These are phyloP conservation scores for Halenospora varia DNA, from an alignment of 495 filamentous ascomycete species.

Conservation along the genomic window DNA sequence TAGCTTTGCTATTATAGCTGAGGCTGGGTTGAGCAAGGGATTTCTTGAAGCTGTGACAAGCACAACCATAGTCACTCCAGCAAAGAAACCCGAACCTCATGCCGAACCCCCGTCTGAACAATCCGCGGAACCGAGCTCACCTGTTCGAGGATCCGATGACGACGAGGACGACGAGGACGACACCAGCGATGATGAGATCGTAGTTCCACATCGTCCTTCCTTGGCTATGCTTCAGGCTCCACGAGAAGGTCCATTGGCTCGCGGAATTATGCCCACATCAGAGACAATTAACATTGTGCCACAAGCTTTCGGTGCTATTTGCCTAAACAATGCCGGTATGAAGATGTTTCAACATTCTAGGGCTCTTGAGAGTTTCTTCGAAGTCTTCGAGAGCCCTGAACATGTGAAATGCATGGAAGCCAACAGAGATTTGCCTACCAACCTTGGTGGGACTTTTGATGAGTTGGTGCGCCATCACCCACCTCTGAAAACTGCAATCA, in stretches of 20 bases:
- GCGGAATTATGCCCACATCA: constrained; percentile 73
- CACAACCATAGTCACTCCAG: constrained; percentile 21
- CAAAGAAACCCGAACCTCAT: constrained; percentile 12
- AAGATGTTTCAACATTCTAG: constrained; percentile 80
- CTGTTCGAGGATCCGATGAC: constrained; percentile 6
- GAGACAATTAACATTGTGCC: constrained; percentile 87
- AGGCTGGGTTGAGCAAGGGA: constrained; percentile 83
- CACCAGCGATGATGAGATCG: constrained; percentile 2
- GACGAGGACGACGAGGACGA: constrained; percentile 15
- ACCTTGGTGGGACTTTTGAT: constrained; percentile 81
- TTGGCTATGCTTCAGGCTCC: constrained; percentile 31
- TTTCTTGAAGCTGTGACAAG: constrained; percentile 79
- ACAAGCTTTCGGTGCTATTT: constrained; percentile 87
- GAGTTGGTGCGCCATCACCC: constrained; percentile 95
- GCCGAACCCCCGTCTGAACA: not conserved
- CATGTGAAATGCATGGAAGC: constrained; percentile 79
- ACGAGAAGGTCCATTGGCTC: constrained; percentile 48
- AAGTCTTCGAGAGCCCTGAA: constrained; percentile 87
- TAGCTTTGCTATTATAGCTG: constrained; percentile 90
- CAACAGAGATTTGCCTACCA: constrained; percentile 60
- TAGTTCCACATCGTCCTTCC: constrained; percentile 4
- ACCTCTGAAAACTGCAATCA: constrained; percentile 68
- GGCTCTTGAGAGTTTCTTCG: constrained; percentile 81
- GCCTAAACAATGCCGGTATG: constrained; percentile 83
- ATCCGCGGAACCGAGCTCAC: constrained; percentile 6